Base-by-base conservation (phyloP, 1,139 yeast genomes). In the Schwanniomyces etchellsii region DNA sequence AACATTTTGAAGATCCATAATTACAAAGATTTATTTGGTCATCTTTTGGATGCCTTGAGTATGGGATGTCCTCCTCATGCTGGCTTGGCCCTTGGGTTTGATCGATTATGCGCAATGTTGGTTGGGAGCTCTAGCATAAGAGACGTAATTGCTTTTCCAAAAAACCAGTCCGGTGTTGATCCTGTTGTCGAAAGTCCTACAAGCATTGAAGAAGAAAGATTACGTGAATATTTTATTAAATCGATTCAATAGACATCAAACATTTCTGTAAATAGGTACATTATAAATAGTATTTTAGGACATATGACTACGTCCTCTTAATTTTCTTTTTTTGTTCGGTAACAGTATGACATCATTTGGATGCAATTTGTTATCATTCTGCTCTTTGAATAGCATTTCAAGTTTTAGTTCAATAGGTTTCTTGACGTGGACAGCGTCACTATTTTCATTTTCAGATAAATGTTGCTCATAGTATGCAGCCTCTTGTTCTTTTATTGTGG, bases 31-130 rank as follows among this genome's bases (percentile, higher is more conserved):
- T 60, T 86, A n/a, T 91, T 91, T 62, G 95, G 95, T 0, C 99
- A 93, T 55, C 64, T 91, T 28, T 62, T 93, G 20, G 65, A 69
- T 28, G 96, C 96, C 0, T 73, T 91, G 36, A 74, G 76, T 27
- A 77, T 84, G 61, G 98, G 98, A 1, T 88, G 97, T 49, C 99
- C 99, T 0, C 98, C 99, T 0, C 99, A 91, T 60, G 96, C 97
- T 2, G 99, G 99, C 0, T 65, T 91, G 31, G 99, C 98, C 0
- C 65, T 91, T 33, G 99, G 98, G 0, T 84, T 91, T 44, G 99
- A 91, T 54, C 66, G 99, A 38, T 64, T 91, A 64, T 80, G 94
- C 47, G 94, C 98, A 2, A 86, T 91, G 89, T 53, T 91, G 23
- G 60, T 81, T 14, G 93, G 88, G 1, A 70, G 81, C 18, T 49